Evolutionary conservation across 2,329 filamentous ascomycete species (phyloP).

Genomic region (Beauveria scarabaeidicola): DNA sequence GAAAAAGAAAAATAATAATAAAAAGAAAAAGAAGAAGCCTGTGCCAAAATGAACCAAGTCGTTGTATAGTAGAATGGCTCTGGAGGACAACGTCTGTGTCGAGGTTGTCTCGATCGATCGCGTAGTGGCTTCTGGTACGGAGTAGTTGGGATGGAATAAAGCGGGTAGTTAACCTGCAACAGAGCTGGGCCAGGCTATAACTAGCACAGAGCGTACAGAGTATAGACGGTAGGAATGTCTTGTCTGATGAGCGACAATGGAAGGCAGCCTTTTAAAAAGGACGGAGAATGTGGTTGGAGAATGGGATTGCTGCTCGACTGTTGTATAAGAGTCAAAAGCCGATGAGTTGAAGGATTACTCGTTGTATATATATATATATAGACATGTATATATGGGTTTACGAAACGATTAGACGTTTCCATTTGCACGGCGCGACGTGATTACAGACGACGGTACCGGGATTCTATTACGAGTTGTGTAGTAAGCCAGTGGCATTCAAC

Average conservation of each 20-base stretch:
- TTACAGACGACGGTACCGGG: neutral
- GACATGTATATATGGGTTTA: neutral
- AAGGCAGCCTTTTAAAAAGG: neutral
- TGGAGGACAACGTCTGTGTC: neutral
- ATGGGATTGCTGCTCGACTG: neutral
- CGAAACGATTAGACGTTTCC: neutral
- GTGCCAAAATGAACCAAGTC: neutral
- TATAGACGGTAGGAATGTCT: neutral
- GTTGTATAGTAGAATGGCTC: neutral
- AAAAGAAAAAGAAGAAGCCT: neutral
- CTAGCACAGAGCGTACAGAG: neutral
- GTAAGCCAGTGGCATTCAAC: neutral
- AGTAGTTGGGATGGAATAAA: constrained; percentile 2
- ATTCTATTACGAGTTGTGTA: constrained; percentile 4
- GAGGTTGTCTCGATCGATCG: constrained; percentile 8
- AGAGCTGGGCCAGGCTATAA: neutral
- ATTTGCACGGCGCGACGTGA: neutral
- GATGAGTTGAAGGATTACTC: neutral
- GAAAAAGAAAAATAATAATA: neutral
- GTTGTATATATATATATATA: neutral
- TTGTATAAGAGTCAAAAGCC: neutral
- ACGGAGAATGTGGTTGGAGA: neutral
- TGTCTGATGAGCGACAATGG: neutral
- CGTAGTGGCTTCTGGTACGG: neutral
- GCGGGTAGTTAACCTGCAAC: neutral